Conservation (phyloP, 495 filamentous ascomycete species). For the Penicillium herquei region DNA sequence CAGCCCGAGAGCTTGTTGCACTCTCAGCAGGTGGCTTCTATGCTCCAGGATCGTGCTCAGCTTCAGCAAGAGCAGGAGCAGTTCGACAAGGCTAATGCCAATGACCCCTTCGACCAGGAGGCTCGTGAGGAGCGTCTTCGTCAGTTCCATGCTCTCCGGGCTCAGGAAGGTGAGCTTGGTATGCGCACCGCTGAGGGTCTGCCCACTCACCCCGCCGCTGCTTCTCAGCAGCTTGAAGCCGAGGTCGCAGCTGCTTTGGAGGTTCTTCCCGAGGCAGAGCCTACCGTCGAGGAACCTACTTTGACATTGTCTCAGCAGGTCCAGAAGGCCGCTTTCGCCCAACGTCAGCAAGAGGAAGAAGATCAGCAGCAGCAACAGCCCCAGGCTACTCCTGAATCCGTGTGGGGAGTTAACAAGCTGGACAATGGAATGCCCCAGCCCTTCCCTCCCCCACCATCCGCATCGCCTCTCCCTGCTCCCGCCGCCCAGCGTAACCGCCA, state of each 20-base stretch:
- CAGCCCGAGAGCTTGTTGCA: constrained; percentile 54
- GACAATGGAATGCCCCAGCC: constrained; percentile 68
- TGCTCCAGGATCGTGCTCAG: constrained; percentile 60
- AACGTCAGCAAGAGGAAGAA: constrained; percentile 58
- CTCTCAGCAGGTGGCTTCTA: constrained; percentile 56
- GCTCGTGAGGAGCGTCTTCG: constrained; percentile 58
- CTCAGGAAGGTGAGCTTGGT: constrained; percentile 50
- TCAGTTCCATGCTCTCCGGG: constrained; percentile 60
- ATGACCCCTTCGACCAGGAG: constrained; percentile 50
- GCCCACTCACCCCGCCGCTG: constrained; percentile 39
- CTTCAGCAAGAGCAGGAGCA: constrained; percentile 64
- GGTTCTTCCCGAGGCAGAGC: constrained; percentile 19
- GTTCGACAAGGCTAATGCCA: constrained; percentile 49
- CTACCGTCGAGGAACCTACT: constrained; percentile 26
- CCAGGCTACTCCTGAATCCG: constrained; percentile 52
- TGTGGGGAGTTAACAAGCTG: constrained; percentile 57
- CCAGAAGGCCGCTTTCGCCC: constrained; percentile 69
- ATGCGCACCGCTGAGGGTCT: constrained; percentile 43
- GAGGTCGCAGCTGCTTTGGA: constrained; percentile 25
- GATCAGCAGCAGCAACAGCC: constrained; percentile 18
- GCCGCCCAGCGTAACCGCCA: constrained; percentile 80
- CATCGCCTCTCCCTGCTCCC: constrained; percentile 80
- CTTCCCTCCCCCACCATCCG: constrained; percentile 71
- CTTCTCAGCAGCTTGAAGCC: constrained; percentile 22
- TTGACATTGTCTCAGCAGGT: constrained; percentile 86